A percentile compares a stretch with the other conserved stretches of the same genome.
phyloP scores from a whole-genome alignment of 176 grass and related monocot species.

The Ampelocalamus luodianensis region DNA sequence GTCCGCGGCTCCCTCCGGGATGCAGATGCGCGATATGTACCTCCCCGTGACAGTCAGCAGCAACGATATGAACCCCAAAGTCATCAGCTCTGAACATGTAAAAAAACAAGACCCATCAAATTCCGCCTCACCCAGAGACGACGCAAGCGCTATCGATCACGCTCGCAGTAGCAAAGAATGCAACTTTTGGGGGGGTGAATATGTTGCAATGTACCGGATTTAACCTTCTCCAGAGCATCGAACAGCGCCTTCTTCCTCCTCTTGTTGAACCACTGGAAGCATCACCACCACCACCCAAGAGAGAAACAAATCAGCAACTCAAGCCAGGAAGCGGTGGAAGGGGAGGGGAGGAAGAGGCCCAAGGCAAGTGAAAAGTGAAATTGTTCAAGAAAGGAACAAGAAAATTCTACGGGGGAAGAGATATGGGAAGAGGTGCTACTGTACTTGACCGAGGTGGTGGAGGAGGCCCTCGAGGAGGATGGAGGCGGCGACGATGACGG shows the following conservation, averaged over 20 bases:
- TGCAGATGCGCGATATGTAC: conserved; percentile 74
- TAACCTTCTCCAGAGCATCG: conserved; percentile 86
- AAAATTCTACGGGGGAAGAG: not conserved
- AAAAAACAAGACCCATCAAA: conserved; percentile 23
- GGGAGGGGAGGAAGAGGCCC: not conserved
- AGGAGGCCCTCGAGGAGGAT: conserved; percentile 77
- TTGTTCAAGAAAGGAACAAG: not conserved
- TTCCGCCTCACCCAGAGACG: not conserved
- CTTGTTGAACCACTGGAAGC: conserved; percentile 66
- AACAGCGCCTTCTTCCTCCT: conserved; percentile 65
- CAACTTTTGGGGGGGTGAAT: not conserved
- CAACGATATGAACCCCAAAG: conserved; percentile 91
- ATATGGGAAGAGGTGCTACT: not conserved
- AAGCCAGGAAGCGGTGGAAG: not conserved
- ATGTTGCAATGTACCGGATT: conserved; percentile 54
- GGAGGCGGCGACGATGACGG: conserved; percentile 73
- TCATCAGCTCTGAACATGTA: conserved; percentile 85
- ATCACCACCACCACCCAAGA: not conserved
- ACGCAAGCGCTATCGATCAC: not conserved
- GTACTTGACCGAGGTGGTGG: conserved; percentile 65
- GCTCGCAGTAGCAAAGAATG: not conserved
- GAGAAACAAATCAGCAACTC: not conserved
- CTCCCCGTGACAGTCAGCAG: conserved; percentile 69
- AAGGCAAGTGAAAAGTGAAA: not conserved
- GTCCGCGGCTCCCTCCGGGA: conserved; percentile 63